Evolutionary conservation across 2,329 filamentous ascomycete species (phyloP).

Genomic region (Sarocladium oryzae): DNA sequence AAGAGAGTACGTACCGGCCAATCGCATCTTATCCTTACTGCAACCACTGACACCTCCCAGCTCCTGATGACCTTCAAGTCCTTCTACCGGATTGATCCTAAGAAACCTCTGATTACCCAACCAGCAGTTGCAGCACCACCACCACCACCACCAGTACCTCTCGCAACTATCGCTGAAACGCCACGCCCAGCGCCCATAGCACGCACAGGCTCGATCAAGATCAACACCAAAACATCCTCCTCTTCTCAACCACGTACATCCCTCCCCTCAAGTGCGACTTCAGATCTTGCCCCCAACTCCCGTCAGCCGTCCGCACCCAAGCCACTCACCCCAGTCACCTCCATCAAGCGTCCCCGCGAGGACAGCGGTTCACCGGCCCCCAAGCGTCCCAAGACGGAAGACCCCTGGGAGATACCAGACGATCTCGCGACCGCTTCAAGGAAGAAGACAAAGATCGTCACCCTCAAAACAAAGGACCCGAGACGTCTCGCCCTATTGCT

Average conservation of each 20-base stretch:
- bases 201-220: slow-evolving; percentile 33
- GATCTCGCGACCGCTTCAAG: slow-evolving; percentile 12
- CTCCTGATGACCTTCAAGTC: slow-evolving; percentile 32
- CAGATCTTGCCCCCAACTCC: slow-evolving; percentile 7
- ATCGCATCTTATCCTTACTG: background rate
- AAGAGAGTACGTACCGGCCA: slow-evolving; percentile 22
- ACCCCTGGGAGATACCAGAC: slow-evolving; percentile 14
- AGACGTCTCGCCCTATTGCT: slow-evolving; percentile 28
- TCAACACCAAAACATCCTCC: slow-evolving; percentile 25
- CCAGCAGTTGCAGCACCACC: slow-evolving; percentile 17
- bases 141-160: slow-evolving; percentile 8
- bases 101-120: slow-evolving; percentile 17
- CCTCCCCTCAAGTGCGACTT: background rate
- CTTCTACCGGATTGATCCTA: slow-evolving; percentile 30
- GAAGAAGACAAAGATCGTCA: slow-evolving; percentile 30
- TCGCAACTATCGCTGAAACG: slow-evolving; percentile 14
- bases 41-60: slow-evolving; percentile 21
- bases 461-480: slow-evolving; percentile 27
- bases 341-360: slow-evolving; percentile 29
- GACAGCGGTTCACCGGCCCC: slow-evolving; percentile 24
- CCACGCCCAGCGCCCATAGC: slow-evolving; percentile 19
- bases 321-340: slow-evolving; percentile 6
- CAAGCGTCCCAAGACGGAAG: slow-evolving; percentile 32
- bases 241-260: background rate
- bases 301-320: slow-evolving; percentile 7